These are phyloP conservation scores for Aspergillus ochraceoroseus DNA, from an alignment of 2,329 filamentous ascomycete genomes.

Conservation along the genomic window DNA sequence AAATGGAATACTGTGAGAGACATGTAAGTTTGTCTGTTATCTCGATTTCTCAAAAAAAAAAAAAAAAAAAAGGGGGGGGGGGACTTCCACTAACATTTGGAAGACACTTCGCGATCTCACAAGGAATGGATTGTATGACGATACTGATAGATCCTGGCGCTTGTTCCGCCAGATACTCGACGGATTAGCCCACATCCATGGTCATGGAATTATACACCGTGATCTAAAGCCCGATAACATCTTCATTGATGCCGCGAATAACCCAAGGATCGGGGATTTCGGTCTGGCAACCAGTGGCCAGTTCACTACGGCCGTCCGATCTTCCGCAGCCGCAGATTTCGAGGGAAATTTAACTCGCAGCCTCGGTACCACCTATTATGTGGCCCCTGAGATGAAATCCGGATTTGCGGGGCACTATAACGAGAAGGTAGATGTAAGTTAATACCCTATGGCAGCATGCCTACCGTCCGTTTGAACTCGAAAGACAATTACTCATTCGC, in stretches of 20 bases:
- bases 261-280: slow-evolving; percentile 95
- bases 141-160: slow-evolving; percentile 77
- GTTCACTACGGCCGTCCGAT: slow-evolving; percentile 39
- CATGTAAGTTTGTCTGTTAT: slow-evolving; percentile 51
- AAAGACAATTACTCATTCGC: background rate
- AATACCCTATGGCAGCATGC: too few relatives aligned
- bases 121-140: slow-evolving; percentile 65
- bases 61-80: too few relatives aligned
- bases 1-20: slow-evolving; percentile 98
- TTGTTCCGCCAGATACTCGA: slow-evolving; percentile 88
- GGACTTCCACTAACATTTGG: background rate
- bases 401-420: slow-evolving; percentile 72
- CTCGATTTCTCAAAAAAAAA: too few relatives aligned
- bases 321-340: slow-evolving; percentile 35
- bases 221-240: slow-evolving; percentile 97
- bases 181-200: slow-evolving; percentile 83
- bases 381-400: slow-evolving; percentile 84
- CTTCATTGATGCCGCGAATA: slow-evolving; percentile 85
- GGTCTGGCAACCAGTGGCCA: slow-evolving; percentile 88
- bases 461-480: too few relatives aligned
- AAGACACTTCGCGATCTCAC: slow-evolving; percentile 85
- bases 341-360: slow-evolving; percentile 49
- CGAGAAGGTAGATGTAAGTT: slow-evolving; percentile 78
- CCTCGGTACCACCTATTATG: slow-evolving; percentile 78
- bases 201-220: slow-evolving; percentile 85